Base-by-base conservation (phyloP, 2,329 filamentous ascomycete species). In the Neurospora crassa region DNA sequence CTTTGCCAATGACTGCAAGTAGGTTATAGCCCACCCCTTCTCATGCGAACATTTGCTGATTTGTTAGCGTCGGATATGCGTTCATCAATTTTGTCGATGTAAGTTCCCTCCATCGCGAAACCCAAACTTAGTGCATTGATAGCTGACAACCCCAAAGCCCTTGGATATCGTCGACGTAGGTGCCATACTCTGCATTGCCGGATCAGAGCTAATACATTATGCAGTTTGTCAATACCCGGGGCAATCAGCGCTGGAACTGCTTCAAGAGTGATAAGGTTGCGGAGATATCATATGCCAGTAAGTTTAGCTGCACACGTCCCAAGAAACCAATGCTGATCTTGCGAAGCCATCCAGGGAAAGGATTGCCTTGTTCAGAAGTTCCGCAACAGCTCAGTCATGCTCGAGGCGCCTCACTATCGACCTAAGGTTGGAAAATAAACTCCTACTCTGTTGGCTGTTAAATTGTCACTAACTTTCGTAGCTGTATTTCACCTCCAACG, bases 291-390 rank as follows among this genome's bases (percentile, higher is more conserved):
- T 99, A 98, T 80, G 96, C 96, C n/a, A 97, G 92, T 94, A 81
- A 83, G 91, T 85, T 8, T 41, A 20, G 34, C 37, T 24, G 37
- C 8, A 14, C 12, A 43, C 6, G 12, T 41, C 69, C 12, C 37
- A 41, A 68, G 41, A 41, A 40, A 68, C 78, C 83, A 70, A 83
- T 69, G 69, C 71, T 75, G 53, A 77, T 73, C 45, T 11, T 14
- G 24, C 68, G 59, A 71, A 94, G 92, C 94, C 14, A 95, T 97
- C 72, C 96, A 99, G 83, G 96, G 96, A 67, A 91, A 91, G 74
- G 94, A 97, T 78, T 95, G 93, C 74, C 85, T 98, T 0, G 89
- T 97, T 7, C 92, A 96, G 79, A 97, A 98, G 79, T 99, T 99
- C 78, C 90, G 96, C 43, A 99, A 99, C 83, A 97, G 93, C 47